These are phyloP conservation scores for Carpinus viminea DNA, from an alignment of 306 rosid species.

Conservation along the genomic window DNA sequence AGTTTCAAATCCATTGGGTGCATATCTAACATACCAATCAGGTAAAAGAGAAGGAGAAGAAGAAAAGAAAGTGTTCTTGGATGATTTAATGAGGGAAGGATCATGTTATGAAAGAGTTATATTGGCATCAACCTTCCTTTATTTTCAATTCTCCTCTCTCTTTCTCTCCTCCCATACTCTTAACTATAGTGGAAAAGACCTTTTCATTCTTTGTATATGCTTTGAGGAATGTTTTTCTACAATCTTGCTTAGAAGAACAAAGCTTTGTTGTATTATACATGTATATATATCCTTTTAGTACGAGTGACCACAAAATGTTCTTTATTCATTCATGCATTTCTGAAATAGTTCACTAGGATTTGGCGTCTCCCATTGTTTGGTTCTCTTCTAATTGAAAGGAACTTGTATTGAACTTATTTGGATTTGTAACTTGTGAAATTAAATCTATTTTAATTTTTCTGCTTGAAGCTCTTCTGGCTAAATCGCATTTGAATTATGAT, in stretches of 20 bases:
- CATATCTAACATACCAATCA: neutral
- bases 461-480: neutral
- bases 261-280: too few relatives aligned
- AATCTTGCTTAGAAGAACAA: neutral
- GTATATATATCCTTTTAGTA: neutral
- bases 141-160: neutral
- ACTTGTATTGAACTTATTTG: neutral
- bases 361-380: neutral
- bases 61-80: neutral
- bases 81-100: neutral
- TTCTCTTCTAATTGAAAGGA: neutral
- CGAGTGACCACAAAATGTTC: neutral
- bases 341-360: neutral
- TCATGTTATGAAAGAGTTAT: neutral
- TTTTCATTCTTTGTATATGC: neutral
- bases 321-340: neutral
- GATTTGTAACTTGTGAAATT: neutral
- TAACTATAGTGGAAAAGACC: neutral
- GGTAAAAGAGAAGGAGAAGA: neutral
- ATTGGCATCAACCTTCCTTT: neutral
- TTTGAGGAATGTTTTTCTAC: neutral
- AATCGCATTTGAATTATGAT: neutral
- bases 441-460: neutral
- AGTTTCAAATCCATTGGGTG: neutral
- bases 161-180: neutral